These are phyloP conservation scores for Blastomyces emzantsi DNA, from an alignment of 2,329 filamentous ascomycete species.

Conservation along the genomic window DNA sequence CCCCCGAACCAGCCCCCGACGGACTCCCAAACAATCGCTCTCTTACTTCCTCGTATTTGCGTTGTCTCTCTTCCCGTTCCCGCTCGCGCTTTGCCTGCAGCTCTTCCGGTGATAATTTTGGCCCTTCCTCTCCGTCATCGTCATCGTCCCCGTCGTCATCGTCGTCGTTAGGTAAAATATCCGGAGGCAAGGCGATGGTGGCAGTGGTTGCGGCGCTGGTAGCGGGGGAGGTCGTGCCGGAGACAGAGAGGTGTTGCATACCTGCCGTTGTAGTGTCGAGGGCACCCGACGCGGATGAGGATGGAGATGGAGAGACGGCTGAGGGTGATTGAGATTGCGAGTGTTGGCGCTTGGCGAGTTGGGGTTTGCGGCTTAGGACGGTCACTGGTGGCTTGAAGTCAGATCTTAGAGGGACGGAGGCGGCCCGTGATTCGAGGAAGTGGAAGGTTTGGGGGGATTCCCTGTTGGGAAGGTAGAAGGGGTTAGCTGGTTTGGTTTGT, in stretches of 20 bases:
- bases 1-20: slow-evolving; percentile 39
- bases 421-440: slow-evolving; percentile 59
- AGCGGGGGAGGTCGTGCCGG: not conserved
- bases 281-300: slow-evolving; percentile 28
- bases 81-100: slow-evolving; percentile 57
- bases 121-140: slow-evolving; percentile 54
- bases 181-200: not conserved
- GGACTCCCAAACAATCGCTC: slow-evolving; percentile 72
- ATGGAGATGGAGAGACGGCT: not conserved
- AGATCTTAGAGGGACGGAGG: slow-evolving; percentile 53
- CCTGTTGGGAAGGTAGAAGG: slow-evolving; percentile 34
- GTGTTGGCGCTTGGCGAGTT: slow-evolving; percentile 42
- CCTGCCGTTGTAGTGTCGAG: slow-evolving; percentile 36
- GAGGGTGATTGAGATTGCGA: slow-evolving; percentile 40
- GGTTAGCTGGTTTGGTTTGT: not conserved
- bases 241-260: slow-evolving; percentile 40
- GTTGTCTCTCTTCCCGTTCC: slow-evolving; percentile 82
- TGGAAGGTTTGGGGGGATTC: slow-evolving; percentile 67
- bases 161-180: slow-evolving; percentile 13
- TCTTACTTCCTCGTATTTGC: slow-evolving; percentile 77
- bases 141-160: slow-evolving; percentile 50
- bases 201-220: not conserved
- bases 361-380: slow-evolving; percentile 75
- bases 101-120: slow-evolving; percentile 63
- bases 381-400: slow-evolving; percentile 76